These are phyloP conservation scores for Perilla frutescens DNA, from an alignment of 257 asterid genomes.

Conservation along the genomic window DNA sequence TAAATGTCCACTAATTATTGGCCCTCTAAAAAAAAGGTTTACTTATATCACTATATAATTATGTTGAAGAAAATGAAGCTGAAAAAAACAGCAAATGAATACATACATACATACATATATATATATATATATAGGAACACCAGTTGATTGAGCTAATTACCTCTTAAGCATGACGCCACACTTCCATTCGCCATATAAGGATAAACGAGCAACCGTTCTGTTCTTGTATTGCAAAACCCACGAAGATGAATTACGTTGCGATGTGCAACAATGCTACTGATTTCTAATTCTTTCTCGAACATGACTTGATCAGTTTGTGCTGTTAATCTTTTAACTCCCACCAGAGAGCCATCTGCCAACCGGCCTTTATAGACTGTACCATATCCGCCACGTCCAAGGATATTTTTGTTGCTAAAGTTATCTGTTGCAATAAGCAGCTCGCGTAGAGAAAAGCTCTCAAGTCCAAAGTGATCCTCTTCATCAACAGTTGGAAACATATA, in stretches of 20 bases:
- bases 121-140: conserved; percentile 32
- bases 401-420: neutral
- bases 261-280: neutral
- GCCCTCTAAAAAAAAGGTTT: too few relatives aligned
- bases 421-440: neutral
- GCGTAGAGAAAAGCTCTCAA: neutral
- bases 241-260: too few relatives aligned
- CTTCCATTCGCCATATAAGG: too few relatives aligned
- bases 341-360: conserved; percentile 13
- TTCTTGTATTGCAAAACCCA: too few relatives aligned
- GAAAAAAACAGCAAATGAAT: too few relatives aligned
- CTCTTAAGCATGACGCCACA: too few relatives aligned
- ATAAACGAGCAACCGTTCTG: too few relatives aligned
- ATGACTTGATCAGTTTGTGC: neutral
- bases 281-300: neutral
- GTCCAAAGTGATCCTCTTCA: neutral
- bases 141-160: conserved; percentile 19
- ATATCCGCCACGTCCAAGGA: neutral
- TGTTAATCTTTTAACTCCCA: neutral
- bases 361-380: neutral
- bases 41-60: too few relatives aligned
- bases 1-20: too few relatives aligned
- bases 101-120: too few relatives aligned
- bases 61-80: too few relatives aligned
- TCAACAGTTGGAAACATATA: neutral